Evolutionary conservation across 345 rosid genomes (phyloP).

Genomic region (Lepidium didymum): DNA sequence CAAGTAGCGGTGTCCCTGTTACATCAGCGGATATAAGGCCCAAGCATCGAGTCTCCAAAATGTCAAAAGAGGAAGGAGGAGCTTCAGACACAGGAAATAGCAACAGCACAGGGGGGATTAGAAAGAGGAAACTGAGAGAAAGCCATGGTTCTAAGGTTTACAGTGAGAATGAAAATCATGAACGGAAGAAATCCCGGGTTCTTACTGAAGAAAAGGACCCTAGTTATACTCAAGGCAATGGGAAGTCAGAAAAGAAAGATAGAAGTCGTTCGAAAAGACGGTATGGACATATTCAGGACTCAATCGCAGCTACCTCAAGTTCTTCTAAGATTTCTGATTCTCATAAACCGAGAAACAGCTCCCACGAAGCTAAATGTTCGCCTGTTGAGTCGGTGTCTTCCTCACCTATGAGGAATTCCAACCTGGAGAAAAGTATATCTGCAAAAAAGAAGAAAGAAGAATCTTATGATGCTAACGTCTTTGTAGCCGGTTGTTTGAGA

Average conservation of each 20-base stretch:
- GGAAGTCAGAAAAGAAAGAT: constrained; percentile 49
- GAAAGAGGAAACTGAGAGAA: constrained; percentile 59
- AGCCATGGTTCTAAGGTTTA: constrained; percentile 30
- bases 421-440: constrained; percentile 36
- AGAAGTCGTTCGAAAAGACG: constrained; percentile 49
- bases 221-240: constrained; percentile 43
- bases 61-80: constrained; percentile 44
- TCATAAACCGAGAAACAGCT: constrained; percentile 52
- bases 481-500: constrained; percentile 35
- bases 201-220: constrained; percentile 57
- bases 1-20: constrained; percentile 42
- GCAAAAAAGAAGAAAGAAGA: constrained; percentile 43
- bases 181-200: constrained; percentile 53
- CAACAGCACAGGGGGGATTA: constrained; percentile 33
- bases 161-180: constrained; percentile 46
- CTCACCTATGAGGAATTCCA: constrained; percentile 58
- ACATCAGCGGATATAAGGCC: constrained; percentile 34
- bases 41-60: constrained; percentile 34
- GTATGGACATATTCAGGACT: constrained; percentile 41
- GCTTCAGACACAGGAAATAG: constrained; percentile 37
- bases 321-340: constrained; percentile 92
- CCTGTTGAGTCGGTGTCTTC: constrained; percentile 88
- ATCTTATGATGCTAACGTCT: constrained; percentile 34
- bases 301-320: constrained; percentile 76
- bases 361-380: constrained; percentile 66